Evolutionary conservation across 2,329 filamentous ascomycete species (phyloP).

Genomic region (Diplodia seriata): DNA sequence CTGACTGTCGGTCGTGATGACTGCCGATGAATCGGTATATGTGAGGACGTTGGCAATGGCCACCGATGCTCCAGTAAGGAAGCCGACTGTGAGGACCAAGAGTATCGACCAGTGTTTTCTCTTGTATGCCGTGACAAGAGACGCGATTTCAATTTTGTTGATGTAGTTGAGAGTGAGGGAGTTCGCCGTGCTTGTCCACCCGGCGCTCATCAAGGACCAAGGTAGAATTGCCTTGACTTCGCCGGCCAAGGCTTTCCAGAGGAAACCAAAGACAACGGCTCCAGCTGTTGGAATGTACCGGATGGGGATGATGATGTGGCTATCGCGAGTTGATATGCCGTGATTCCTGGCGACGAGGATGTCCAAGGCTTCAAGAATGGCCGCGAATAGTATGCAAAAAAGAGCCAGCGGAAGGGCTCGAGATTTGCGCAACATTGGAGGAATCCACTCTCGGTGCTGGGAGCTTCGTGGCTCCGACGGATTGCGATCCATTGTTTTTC

Average conservation of each 20-base stretch:
- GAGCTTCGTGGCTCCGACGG: too few species aligned
- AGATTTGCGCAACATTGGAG: slow-evolving; percentile 10
- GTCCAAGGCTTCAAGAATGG: too few species aligned
- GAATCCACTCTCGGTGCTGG: background rate
- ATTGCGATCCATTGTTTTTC: too few species aligned
- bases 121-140: background rate
- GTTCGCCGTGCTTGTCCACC: background rate
- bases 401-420: background rate
- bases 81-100: background rate
- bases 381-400: background rate
- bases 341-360: too few species aligned
- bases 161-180: slow-evolving; percentile 18
- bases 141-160: slow-evolving; percentile 3
- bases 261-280: background rate
- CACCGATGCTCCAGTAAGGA: slow-evolving; percentile 5
- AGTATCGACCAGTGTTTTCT: background rate
- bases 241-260: slow-evolving; percentile 2
- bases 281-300: slow-evolving; percentile 12
- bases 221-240: slow-evolving; percentile 14
- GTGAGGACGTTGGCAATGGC: slow-evolving; percentile 11
- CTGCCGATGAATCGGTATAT: background rate
- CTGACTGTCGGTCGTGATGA: background rate
- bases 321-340: too few species aligned
- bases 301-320: too few species aligned
- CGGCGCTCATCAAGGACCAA: slow-evolving; percentile 1